These are phyloP conservation scores for Seiridium unicorne DNA, from an alignment of 2,329 filamentous ascomycete genomes.

Conservation along the genomic window DNA sequence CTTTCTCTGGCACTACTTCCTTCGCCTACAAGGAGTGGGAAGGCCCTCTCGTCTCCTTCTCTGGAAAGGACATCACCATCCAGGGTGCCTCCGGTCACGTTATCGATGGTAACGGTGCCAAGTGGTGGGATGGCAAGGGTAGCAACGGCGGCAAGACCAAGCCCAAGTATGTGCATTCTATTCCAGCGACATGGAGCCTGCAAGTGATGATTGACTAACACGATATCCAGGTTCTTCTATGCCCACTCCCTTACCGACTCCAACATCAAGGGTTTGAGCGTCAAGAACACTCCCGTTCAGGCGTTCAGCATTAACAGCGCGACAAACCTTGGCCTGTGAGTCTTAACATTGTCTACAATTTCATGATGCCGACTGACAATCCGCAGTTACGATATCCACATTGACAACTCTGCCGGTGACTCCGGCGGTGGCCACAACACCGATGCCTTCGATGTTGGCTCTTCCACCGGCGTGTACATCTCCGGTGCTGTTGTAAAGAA, in stretches of 20 bases:
- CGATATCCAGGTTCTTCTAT: slow-evolving; percentile 44
- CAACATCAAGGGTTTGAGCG: slow-evolving; percentile 45
- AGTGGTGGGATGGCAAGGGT: slow-evolving; percentile 63
- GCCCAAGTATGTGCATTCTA: slow-evolving; percentile 40
- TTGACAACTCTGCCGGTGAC: slow-evolving; percentile 58
- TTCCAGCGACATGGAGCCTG: neutral
- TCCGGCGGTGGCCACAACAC: slow-evolving; percentile 40
- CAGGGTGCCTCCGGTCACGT: slow-evolving; percentile 48
- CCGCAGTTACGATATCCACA: slow-evolving; percentile 37
- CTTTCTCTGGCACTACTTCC: slow-evolving; percentile 55
- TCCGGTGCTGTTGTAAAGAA: slow-evolving; percentile 49
- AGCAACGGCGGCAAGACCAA: slow-evolving; percentile 60
- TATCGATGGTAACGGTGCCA: slow-evolving; percentile 54
- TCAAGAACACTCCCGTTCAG: slow-evolving; percentile 56
- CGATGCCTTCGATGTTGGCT: slow-evolving; percentile 48
- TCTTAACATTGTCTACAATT: neutral
- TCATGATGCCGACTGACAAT: neutral
- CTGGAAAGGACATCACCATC: slow-evolving; percentile 54
- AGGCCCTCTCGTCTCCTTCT: slow-evolving; percentile 62
- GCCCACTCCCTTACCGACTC: slow-evolving; percentile 50
- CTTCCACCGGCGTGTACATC: slow-evolving; percentile 40
- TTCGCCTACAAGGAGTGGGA: slow-evolving; percentile 68
- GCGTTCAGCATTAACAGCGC: slow-evolving; percentile 44
- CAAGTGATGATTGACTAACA: neutral
- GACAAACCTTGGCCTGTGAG: slow-evolving; percentile 37